Conservation (phyloP, 139 green algal species). For the Coccomyxa sp. region DNA sequence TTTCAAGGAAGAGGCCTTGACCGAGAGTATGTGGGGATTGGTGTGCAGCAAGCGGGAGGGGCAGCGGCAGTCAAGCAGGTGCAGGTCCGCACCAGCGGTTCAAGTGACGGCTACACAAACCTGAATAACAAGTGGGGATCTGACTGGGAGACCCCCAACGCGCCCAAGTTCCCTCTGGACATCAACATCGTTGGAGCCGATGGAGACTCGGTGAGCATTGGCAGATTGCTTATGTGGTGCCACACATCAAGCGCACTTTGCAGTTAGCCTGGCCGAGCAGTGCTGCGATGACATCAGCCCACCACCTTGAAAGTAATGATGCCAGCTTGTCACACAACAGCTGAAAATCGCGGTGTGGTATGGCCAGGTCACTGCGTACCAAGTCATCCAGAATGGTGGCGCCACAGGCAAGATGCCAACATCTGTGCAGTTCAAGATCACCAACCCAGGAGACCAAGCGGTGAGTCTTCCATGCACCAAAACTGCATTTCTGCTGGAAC, state of each 20-base stretch:
- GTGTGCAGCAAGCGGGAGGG: conserved; percentile 21
- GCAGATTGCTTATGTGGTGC: not conserved
- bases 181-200: conserved; percentile 26
- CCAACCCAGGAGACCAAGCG: conserved; percentile 18
- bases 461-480: not conserved
- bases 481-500: not conserved
- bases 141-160: conserved; percentile 29
- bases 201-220: conserved; percentile 10
- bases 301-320: not conserved
- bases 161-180: conserved; percentile 16
- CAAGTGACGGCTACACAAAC: conserved; percentile 9
- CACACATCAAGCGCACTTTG: not conserved
- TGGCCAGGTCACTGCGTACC: conserved; percentile 2
- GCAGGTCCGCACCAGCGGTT: conserved; percentile 11
- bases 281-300: not conserved
- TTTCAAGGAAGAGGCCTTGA: no score
- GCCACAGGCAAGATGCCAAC: conserved; percentile 13
- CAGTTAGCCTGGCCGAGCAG: not conserved
- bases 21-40: no score
- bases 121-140: conserved; percentile 43
- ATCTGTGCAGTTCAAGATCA: conserved; percentile 35
- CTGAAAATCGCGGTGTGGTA: not conserved
- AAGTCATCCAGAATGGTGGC: not conserved
- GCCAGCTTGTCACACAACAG: not conserved
- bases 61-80: conserved; percentile 26